A percentile compares a stretch with the other conserved stretches of the same genome.
These are phyloP conservation scores for Trametes maxima DNA, from an alignment of 768 basidiomycete genomes.

Conservation along the genomic window DNA sequence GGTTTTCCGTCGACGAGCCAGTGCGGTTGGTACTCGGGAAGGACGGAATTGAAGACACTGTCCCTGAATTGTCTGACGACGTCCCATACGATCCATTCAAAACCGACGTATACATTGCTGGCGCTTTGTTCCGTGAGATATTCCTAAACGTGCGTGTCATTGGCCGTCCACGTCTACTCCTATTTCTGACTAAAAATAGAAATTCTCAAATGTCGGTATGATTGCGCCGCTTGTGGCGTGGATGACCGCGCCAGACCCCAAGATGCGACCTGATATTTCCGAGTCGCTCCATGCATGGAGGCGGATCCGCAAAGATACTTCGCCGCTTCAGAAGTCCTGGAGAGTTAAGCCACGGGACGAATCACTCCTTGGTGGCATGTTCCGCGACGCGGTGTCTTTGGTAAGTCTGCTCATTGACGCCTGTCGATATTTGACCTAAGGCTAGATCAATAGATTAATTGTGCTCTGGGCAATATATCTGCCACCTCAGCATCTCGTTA, in stretches of 20 bases:
- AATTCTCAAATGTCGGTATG: slow-evolving; percentile 13
- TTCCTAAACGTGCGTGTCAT: slow-evolving; percentile 14
- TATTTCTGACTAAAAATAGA: too few relatives aligned
- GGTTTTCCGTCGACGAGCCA: slow-evolving; percentile 9
- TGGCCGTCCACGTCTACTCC: too few relatives aligned
- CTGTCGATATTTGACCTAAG: too few relatives aligned
- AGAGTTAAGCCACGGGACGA: neutral
- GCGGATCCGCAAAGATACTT: neutral
- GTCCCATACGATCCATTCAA: slow-evolving; percentile 32
- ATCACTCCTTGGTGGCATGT: neutral
- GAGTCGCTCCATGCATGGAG: slow-evolving; percentile 3
- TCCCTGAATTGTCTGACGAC: slow-evolving; percentile 26
- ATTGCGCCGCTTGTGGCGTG: neutral
- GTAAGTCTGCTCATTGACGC: neutral
- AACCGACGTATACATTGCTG: slow-evolving; percentile 29
- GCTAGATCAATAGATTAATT: too few relatives aligned
- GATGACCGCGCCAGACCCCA: neutral
- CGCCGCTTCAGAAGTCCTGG: slow-evolving; percentile 5
- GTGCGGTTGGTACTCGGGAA: slow-evolving; percentile 19
- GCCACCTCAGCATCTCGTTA: too few relatives aligned
- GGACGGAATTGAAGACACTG: slow-evolving; percentile 21
- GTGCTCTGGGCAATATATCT: too few relatives aligned
- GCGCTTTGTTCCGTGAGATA: slow-evolving; percentile 14
- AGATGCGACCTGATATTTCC: slow-evolving; percentile 5
- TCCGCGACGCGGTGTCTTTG: neutral